Conservation (phyloP, 495 filamentous ascomycete species). For the Aspergillus nidulans region DNA sequence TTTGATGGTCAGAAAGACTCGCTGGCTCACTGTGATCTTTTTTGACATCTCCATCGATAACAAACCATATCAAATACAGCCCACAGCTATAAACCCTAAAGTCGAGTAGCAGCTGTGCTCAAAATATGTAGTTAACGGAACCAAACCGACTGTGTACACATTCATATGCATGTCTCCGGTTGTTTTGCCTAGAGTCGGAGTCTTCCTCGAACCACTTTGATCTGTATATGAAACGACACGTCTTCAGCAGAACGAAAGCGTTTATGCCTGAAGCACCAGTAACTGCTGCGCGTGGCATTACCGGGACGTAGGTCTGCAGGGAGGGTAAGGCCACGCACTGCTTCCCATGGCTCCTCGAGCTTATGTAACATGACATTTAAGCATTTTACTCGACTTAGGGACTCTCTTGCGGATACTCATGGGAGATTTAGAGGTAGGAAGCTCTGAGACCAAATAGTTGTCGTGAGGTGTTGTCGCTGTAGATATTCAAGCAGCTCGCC, state of each 20-base stretch:
- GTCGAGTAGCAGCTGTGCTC: not conserved
- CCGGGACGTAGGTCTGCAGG: not conserved
- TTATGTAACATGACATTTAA: not conserved
- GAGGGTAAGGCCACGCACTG: conserved; percentile 7
- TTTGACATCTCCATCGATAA: not conserved
- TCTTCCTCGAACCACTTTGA: not conserved
- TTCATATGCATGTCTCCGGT: not conserved
- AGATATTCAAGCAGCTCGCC: not conserved
- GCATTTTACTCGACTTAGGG: not conserved
- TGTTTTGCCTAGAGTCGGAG: not conserved
- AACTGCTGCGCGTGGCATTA: conserved; percentile 13
- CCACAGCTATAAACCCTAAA: not conserved
- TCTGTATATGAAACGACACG: conserved; percentile 14
- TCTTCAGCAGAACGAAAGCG: conserved; percentile 14
- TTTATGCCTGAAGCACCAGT: conserved; percentile 15
- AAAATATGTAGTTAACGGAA: no score
- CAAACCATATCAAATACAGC: no score
- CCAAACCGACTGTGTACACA: not conserved
- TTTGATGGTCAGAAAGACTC: no score
- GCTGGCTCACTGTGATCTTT: not conserved
- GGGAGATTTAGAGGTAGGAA: not conserved
- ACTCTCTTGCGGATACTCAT: no score
- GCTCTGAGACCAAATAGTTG: not conserved
- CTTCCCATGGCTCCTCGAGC: not conserved
- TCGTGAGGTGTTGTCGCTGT: not conserved